Base-by-base conservation (phyloP, 2,329 filamentous ascomycete species). In the Aspergillus sojae region DNA sequence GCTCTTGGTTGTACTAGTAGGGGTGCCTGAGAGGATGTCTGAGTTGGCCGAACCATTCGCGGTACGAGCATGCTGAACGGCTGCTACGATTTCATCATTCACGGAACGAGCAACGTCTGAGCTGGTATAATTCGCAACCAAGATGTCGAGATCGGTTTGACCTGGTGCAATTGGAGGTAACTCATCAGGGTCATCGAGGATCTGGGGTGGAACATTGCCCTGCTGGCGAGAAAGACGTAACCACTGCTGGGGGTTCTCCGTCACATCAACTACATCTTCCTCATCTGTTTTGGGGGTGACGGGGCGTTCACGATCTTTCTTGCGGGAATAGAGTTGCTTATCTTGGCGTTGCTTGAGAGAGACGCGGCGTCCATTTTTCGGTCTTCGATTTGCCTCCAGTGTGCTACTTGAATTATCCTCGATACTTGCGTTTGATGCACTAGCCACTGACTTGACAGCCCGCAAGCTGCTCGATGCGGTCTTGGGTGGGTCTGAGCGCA, bases 271-370 rank as follows among this genome's bases (percentile, higher is more conserved):
- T 65, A 84, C 80, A 56, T 85, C 86, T 70, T 91, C 89, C 60
- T 89, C 86, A 71, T 84, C 86, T 32, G 86, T 88, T 65, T 82
- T 88, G 19, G 90, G 86, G 10, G 91, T 92, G 16, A 78, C 79
- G 52, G 84, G 79, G 6, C 78, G 75, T 57, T 84, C 82, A 62
- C 86, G 84, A 7, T 85, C 82, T 79, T 88, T 91, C 77, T 92
- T 93, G 34, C 94, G 88, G 0, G 94, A 97, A 74, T 91, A 99
- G 1, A 99, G 86, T 74, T 96, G 92, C 57, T 91, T 87, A 72
- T 98, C 95, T 76, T 99, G 95, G 67, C 90, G 92, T 70, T 91
- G 84, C 69, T 89, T 91, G 64, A 99, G 85, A 0, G 94, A 98
- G 61, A 94, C 88, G 60, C 89, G 89, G 30, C 93, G 89, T 72